Evolutionary conservation across 1,284 basidiomycete species (phyloP).

Genomic region (Sporisorium exsertum): DNA sequence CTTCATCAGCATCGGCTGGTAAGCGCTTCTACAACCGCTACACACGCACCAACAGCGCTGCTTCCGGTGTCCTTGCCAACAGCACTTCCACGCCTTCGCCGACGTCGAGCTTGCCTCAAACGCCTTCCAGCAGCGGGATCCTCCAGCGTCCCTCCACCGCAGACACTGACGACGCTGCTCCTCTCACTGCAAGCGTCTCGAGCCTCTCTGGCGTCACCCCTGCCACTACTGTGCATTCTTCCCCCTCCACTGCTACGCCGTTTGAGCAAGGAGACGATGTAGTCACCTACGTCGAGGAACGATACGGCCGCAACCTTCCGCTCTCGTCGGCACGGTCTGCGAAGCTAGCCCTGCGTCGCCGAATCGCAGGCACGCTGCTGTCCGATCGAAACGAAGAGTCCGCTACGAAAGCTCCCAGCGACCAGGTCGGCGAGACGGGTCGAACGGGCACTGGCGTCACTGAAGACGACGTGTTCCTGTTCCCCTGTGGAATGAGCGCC

Average conservation of each 20-base stretch:
- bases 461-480: slow-evolving; percentile 89
- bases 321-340: slow-evolving; percentile 79
- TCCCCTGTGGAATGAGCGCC: slow-evolving; percentile 88
- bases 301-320: slow-evolving; percentile 93
- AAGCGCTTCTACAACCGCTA: slow-evolving; percentile 57
- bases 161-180: slow-evolving; percentile 15
- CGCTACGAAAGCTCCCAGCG: slow-evolving; percentile 52
- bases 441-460: slow-evolving; percentile 56
- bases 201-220: slow-evolving; percentile 29
- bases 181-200: slow-evolving; percentile 21
- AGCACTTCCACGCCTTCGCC: slow-evolving; percentile 30
- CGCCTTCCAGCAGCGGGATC: slow-evolving; percentile 37
- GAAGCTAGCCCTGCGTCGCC: slow-evolving; percentile 84
- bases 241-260: slow-evolving; percentile 1
- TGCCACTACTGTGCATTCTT: slow-evolving; percentile 10
- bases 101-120: slow-evolving; percentile 27
- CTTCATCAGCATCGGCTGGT: slow-evolving; percentile 18
- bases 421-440: slow-evolving; percentile 64
- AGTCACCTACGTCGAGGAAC: slow-evolving; percentile 82
- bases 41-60: slow-evolving; percentile 44
- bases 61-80: slow-evolving; percentile 11
- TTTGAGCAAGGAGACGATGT: slow-evolving; percentile 67
- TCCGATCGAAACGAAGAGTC: slow-evolving; percentile 43
- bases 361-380: slow-evolving; percentile 85
- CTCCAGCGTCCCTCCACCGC: slow-evolving; percentile 29